These are phyloP conservation scores for Hypoxylon sp. DNA, from an alignment of 2,329 filamentous ascomycete genomes.

Conservation along the genomic window DNA sequence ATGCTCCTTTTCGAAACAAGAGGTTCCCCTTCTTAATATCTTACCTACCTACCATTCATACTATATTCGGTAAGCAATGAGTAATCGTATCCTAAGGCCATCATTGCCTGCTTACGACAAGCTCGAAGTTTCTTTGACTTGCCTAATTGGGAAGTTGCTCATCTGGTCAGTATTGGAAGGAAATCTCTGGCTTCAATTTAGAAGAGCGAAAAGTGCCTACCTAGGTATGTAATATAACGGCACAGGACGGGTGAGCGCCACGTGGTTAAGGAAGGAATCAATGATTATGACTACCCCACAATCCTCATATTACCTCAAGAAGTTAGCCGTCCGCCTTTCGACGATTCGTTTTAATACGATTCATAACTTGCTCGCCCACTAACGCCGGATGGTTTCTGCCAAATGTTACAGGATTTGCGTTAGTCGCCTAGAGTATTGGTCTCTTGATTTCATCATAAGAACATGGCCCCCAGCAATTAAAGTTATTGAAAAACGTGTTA, in stretches of 20 bases:
- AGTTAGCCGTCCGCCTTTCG: conserved; percentile 20
- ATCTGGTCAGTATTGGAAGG: neutral
- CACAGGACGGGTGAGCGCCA: conserved; percentile 26
- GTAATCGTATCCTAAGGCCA: neutral
- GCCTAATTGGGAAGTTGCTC: conserved; percentile 24
- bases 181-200: neutral
- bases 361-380: conserved; percentile 6
- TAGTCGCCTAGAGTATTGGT: neutral
- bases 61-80: neutral
- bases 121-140: conserved; percentile 29
- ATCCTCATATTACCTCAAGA: conserved; percentile 30
- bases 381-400: neutral
- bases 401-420: neutral
- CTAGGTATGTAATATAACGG: conserved; percentile 21
- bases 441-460: neutral
- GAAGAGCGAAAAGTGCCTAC: conserved; percentile 7
- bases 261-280: conserved; percentile 33
- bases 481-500: neutral
- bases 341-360: conserved; percentile 1
- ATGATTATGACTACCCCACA: conserved; percentile 30
- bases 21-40: neutral
- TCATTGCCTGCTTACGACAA: conserved; percentile 13
- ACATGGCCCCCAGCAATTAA: neutral
- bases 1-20: neutral
- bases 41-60: too few species aligned